phyloP scores from a whole-genome alignment of 768 basidiomycete genomes.

The Collybia mongolica region DNA sequence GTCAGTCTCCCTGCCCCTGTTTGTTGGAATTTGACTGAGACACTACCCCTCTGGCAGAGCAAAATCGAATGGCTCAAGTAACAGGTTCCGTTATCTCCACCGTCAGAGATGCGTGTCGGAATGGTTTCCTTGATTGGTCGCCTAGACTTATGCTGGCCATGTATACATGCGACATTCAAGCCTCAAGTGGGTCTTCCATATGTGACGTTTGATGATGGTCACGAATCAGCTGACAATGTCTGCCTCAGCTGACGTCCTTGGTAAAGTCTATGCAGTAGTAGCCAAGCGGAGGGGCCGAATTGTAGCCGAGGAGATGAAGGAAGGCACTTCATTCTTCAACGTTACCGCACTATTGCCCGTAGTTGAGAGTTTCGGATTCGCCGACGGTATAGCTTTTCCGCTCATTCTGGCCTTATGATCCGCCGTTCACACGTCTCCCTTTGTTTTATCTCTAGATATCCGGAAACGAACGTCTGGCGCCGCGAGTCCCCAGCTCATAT shows the following conservation, averaged over 20 bases:
- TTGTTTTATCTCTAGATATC: constrained; percentile 64
- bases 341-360: constrained; percentile 90
- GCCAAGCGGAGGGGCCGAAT: constrained; percentile 89
- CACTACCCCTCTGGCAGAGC: constrained; percentile 42
- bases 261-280: constrained; percentile 96
- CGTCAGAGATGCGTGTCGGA: constrained; percentile 86
- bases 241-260: constrained; percentile 86
- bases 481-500: constrained; percentile 95
- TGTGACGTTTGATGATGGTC: not conserved
- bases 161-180: constrained; percentile 99
- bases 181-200: constrained; percentile 69
- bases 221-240: constrained; percentile 10
- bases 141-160: constrained; percentile 96
- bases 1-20: constrained; percentile 23
- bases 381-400: constrained; percentile 67
- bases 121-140: constrained; percentile 94
- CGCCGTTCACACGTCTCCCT: not conserved
- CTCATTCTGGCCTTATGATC: constrained; percentile 7
- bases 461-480: constrained; percentile 95
- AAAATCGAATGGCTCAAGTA: constrained; percentile 80
- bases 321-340: constrained; percentile 93
- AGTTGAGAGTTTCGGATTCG: constrained; percentile 97
- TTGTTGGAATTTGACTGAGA: constrained; percentile 10
- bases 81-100: constrained; percentile 89
- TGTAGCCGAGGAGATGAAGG: constrained; percentile 97